Base-by-base conservation (phyloP, 768 basidiomycete genomes). In the Suillus lakei region DNA sequence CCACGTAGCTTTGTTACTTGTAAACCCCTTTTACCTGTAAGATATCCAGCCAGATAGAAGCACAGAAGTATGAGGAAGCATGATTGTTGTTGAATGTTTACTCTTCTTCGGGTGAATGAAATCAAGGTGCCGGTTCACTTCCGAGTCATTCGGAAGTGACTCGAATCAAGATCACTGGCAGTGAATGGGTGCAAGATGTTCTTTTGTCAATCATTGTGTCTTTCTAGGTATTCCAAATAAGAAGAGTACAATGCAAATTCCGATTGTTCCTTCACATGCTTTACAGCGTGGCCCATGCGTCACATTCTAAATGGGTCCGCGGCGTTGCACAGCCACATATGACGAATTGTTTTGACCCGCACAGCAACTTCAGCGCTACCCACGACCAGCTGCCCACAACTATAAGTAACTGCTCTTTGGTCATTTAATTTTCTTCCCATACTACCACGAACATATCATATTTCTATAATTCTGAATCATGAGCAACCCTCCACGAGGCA, bases 401-500 rank as follows among this genome's bases (percentile, higher is more conserved):
- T 58, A 58, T 58, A 58, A 58, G 16, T 39, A 39, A 16, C 56
- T 23, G 21, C 9, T 16, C 18, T 26, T 18, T 28, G 5, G 15
- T 36, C 6, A 5, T 23, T 4, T 15, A 16, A 5, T 8, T 39
- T 26, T 58, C 36, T 38, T 58, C 38, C 18, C 28, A 21, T 21
- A 59, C 28, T 30, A 21, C 56, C 16, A 58, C 38, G 38, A 58
- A 58, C 34, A 36, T 10, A 26, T 18, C 36, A 26, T 16, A 28
- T 50, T 50, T n/a, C 48, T 15, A 28, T 38, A 38, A 5, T 6
- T 21, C 16, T 59, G 5, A 41, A 28, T 5, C 13, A 58, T 62
- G 61, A 58, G 21, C n/a, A 62, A 62, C 15, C 15, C n/a, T 58
- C n/a, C 48, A 23, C 58, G 68, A 32, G 71, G 64, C 32, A 62